Conservation (phyloP, 2,329 filamentous ascomycete genomes). For the Xylariaceae sp. region DNA sequence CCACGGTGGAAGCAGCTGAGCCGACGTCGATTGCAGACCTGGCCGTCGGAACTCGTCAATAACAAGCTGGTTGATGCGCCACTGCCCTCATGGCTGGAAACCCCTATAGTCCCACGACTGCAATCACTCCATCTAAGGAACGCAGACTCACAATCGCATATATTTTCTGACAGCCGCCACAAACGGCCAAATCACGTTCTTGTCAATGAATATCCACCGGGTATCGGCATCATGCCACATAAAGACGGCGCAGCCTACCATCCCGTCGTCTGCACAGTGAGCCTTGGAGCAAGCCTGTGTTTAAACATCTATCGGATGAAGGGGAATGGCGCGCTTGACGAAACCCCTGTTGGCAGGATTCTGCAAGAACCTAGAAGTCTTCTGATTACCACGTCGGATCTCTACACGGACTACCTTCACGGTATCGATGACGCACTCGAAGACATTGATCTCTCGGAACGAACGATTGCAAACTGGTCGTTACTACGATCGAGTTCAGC, state of each 20-base stretch:
- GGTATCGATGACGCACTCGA: constrained; percentile 62
- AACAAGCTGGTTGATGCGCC: constrained; percentile 69
- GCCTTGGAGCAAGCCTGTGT: constrained; percentile 70
- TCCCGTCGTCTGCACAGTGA: constrained; percentile 85
- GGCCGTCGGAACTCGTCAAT: constrained; percentile 76
- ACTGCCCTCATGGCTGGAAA: constrained; percentile 68
- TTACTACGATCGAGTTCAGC: constrained; percentile 49
- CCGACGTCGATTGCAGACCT: constrained; percentile 85
- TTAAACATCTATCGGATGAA: constrained; percentile 68
- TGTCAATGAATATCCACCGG: constrained; percentile 84
- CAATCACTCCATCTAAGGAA: constrained; percentile 42
- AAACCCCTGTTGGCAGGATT: constrained; percentile 50
- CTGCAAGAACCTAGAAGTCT: constrained; percentile 81
- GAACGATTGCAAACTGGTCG: constrained; percentile 67
- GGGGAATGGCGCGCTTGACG: constrained; percentile 52
- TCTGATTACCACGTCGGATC: constrained; percentile 61
- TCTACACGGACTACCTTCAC: constrained; percentile 69
- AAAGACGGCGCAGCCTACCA: constrained; percentile 88
- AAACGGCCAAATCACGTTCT: constrained; percentile 79
- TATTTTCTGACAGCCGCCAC: constrained; percentile 65
- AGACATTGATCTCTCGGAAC: constrained; percentile 58
- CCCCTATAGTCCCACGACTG: constrained; percentile 61
- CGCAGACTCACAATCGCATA: constrained; percentile 30
- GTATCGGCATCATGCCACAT: constrained; percentile 94
- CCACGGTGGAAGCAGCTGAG: constrained; percentile 81